Conservation (phyloP, 345 rosid genomes). For the Populus deltoides region DNA sequence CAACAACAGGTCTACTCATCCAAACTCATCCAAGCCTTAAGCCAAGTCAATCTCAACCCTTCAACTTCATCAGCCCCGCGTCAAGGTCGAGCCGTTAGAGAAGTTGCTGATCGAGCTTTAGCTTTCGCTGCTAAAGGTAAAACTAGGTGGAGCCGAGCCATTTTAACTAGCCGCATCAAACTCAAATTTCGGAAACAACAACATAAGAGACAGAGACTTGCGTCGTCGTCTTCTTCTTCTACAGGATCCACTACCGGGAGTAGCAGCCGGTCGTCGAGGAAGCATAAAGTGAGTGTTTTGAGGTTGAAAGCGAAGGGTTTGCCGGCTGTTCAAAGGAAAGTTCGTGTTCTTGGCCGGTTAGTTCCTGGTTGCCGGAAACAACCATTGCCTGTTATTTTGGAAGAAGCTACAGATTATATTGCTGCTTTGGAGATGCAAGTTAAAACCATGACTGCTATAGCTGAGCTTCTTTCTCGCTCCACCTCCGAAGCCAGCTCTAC, state of each 20-base stretch:
- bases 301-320: constrained; percentile 56
- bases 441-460: constrained; percentile 78
- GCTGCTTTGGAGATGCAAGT: constrained; percentile 99
- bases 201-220: constrained; percentile 44
- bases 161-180: constrained; percentile 64
- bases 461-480: constrained; percentile 49
- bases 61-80: constrained; percentile 45
- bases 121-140: constrained; percentile 84
- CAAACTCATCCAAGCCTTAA: constrained; percentile 66
- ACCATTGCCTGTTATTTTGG: constrained; percentile 79
- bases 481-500: constrained; percentile 32
- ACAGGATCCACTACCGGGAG: constrained; percentile 20
- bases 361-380: constrained; percentile 98
- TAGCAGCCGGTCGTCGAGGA: constrained; percentile 46
- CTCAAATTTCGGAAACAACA: constrained; percentile 69
- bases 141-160: constrained; percentile 92
- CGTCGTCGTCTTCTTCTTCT: constrained; percentile 18
- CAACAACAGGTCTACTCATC: constrained; percentile 82
- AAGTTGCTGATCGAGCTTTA: constrained; percentile 75
- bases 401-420: constrained; percentile 90
- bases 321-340: constrained; percentile 82
- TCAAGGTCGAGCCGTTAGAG: constrained; percentile 66
- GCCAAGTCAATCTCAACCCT: constrained; percentile 40
- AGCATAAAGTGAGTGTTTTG: constrained; percentile 61
- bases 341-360: constrained; percentile 72